Percentiles rank a stretch among this genome's conserved stretches.
phyloP scores from a whole-genome alignment of 768 basidiomycete genomes.

The Calvatia gigantea region DNA sequence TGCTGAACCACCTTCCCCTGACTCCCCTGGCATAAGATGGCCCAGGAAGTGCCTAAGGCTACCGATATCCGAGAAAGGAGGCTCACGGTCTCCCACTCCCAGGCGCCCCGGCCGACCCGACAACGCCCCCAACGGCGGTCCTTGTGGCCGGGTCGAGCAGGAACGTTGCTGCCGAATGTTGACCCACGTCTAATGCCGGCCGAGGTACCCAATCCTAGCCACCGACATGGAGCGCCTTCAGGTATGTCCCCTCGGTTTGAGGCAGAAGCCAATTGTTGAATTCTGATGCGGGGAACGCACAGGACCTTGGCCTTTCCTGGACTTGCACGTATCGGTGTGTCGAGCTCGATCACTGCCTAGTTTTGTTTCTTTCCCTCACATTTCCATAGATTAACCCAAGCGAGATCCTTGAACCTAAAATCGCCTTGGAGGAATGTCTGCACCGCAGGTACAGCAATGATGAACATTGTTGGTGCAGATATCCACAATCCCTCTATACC shows the following conservation, averaged over 20 bases:
- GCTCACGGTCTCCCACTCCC: not conserved
- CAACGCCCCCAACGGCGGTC: not conserved
- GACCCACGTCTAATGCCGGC: constrained; percentile 2
- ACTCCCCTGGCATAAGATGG: constrained; percentile 2
- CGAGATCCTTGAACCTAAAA: not conserved
- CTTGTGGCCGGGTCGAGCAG: not conserved
- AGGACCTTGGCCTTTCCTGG: constrained; percentile 13
- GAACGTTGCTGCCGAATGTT: not conserved
- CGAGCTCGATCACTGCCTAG: not conserved
- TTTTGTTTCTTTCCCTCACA: not conserved
- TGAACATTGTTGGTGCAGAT: constrained; percentile 27
- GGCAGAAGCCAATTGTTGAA: not conserved
- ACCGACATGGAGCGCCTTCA: constrained; percentile 11
- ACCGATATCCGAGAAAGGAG: not conserved
- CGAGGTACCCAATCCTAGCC: constrained; percentile 10
- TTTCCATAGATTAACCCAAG: not conserved
- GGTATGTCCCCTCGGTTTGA: not conserved
- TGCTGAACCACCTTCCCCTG: not conserved
- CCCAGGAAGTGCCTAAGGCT: not conserved
- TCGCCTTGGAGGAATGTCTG: not conserved
- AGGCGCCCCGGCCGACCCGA: not conserved
- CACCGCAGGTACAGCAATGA: constrained; percentile 25
- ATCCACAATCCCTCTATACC: constrained; percentile 38
- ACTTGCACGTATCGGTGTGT: constrained; percentile 5
- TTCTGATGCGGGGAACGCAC: not conserved